Conservation (phyloP, 2,329 filamentous ascomycete genomes). For the Beauveria rudraprayagi region DNA sequence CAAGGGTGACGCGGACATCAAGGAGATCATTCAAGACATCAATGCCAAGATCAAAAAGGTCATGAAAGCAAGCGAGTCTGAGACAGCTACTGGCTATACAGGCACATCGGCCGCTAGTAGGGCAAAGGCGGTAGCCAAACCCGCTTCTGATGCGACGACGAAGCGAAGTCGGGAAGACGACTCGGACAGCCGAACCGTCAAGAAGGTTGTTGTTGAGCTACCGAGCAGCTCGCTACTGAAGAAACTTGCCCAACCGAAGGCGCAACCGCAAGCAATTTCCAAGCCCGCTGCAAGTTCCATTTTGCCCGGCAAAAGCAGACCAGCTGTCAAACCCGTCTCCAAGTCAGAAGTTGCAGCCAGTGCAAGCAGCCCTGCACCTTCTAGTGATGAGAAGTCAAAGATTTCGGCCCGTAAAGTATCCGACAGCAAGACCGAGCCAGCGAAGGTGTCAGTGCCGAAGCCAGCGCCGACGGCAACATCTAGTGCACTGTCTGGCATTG, state of each 20-base stretch:
- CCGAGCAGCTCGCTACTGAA: slow-evolving; percentile 28
- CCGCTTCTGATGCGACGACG: slow-evolving; percentile 19
- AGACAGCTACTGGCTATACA: slow-evolving; percentile 29
- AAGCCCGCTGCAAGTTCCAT: slow-evolving; percentile 19
- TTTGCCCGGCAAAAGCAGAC: slow-evolving; percentile 42
- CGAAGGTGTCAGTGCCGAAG: slow-evolving; percentile 21
- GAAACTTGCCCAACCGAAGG: slow-evolving; percentile 31
- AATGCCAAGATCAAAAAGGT: slow-evolving; percentile 38
- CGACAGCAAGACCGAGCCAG: slow-evolving; percentile 16
- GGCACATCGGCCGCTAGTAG: slow-evolving; percentile 32
- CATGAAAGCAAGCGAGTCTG: slow-evolving; percentile 24
- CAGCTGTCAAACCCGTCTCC: slow-evolving; percentile 31
- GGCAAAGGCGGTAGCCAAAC: slow-evolving; percentile 26
- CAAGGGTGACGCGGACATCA: slow-evolving; percentile 57
- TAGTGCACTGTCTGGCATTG: slow-evolving; percentile 40
- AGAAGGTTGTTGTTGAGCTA: slow-evolving; percentile 35
- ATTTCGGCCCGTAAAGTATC: background rate
- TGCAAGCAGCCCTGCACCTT: slow-evolving; percentile 20
- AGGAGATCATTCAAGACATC: slow-evolving; percentile 52
- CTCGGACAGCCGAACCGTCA: slow-evolving; percentile 29
- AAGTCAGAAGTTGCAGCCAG: slow-evolving; percentile 26
- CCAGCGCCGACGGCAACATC: slow-evolving; percentile 23
- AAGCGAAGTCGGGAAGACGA: slow-evolving; percentile 35
- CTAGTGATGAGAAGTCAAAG: slow-evolving; percentile 26
- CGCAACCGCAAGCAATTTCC: slow-evolving; percentile 21